These are phyloP conservation scores for Stellera chamaejasme DNA, from an alignment of 345 rosid genomes.

Conservation along the genomic window DNA sequence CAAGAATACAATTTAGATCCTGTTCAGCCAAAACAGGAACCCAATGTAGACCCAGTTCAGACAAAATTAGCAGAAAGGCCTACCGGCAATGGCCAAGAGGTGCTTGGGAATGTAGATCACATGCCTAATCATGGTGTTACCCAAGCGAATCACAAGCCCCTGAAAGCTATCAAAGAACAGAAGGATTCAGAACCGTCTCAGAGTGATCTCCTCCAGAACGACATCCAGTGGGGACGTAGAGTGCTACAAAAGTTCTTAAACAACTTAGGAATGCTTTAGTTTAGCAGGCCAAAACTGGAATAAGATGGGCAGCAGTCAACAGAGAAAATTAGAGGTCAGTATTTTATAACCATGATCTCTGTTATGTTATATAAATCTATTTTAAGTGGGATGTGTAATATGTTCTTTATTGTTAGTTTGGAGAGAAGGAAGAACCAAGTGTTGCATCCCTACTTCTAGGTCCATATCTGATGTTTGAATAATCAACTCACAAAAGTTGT, in stretches of 20 bases:
- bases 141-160: conserved; percentile 10
- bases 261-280: conserved; percentile 41
- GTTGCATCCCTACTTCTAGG: no score
- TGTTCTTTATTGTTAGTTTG: no score
- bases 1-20: conserved; percentile 15
- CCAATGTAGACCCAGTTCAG: conserved; percentile 7
- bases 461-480: no score
- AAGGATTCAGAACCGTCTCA: conserved; percentile 9
- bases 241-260: conserved; percentile 45
- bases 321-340: no score
- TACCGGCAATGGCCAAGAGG: conserved; percentile 14
- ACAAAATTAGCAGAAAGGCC: conserved; percentile 8
- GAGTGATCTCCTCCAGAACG: conserved; percentile 25
- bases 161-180: conserved; percentile 19
- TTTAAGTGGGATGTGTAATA: no score
- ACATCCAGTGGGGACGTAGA: conserved; percentile 63
- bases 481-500: no score
- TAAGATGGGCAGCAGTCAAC: background rate
- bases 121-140: conserved; percentile 8
- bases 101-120: conserved; percentile 10
- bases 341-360: no score
- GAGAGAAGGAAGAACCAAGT: no score
- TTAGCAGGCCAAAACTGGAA: background rate
- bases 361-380: no score
- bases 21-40: conserved; percentile 14